Base-by-base conservation (phyloP, 2,329 filamentous ascomycete genomes). In the Fusarium vanettenii region DNA sequence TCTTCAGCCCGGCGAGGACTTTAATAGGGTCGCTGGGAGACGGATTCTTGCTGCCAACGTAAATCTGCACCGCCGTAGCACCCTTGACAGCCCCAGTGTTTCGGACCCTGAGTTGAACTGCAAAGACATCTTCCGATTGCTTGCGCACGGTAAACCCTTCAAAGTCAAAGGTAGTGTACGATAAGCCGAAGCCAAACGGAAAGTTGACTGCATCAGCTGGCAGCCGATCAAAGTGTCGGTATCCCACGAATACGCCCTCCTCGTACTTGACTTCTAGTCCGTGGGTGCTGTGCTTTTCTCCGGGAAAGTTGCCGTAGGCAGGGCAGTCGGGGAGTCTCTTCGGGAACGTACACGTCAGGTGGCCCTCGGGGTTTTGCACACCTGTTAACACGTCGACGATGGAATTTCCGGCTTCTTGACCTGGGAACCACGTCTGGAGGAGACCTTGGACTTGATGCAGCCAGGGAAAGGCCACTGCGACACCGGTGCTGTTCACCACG, bases 201-300 rank as follows among this genome's bases (percentile, higher is more conserved):
- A 93, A 93, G 27, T 90, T 86, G 0, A 91, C 86, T 13, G 86
- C 85, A n/a, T 89, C 87, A 43, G 86, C 84, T 2, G 86, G 85
- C 14, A 81, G 63, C 72, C 89, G 91, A 76, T 94, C 91, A 77
- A 92, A 93, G 82, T 90, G 79, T 89, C 91, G 86, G 80, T 94
- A 93, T 1, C 92, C 92, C 43, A 93, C 86, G 78, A 92, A 93
- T 52, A 94, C 87, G 56, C 92, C 92, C 80, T 93, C 92, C n/a
- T 89, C 90, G 74, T 93, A 93, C 2, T 91, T 84, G 4, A 91
- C 90, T 72, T 89, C 87, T 55, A 90, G 85, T 60, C 89, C 88
- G 1, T 79, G 80, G 18, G 80, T 69, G 27, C 73, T 74, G 16
- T 78, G 75, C 79, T 92, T 50, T 2, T 29, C 89, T 2, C 87